Evolutionary conservation across 805 yeast genomes (phyloP), one percentile per base, ranked within the genome.

Genomic region (Jamesozyma gamospora): DNA sequence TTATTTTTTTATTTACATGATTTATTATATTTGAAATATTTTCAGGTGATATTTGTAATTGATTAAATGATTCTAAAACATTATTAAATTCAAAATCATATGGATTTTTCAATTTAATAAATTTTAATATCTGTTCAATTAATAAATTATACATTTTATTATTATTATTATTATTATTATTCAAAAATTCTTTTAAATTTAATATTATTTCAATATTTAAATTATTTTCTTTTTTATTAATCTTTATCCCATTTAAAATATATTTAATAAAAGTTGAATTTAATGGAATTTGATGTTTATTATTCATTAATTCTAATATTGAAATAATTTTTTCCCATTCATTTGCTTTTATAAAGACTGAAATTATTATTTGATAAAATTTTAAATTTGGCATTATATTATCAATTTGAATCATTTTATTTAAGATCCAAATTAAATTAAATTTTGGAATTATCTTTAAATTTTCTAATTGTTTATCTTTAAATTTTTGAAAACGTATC

Each of bases 241-340:
- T 19, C n/a, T 16, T 19, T 2, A 28, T 8, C 1, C 58, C 60
- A 24, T 40, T 46, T 35, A 50, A 39, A 11, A 55, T 42, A 26
- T 49, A 53, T 11, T 39, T 32, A 6, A 36, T 25, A 2, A 46
- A 19, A 8, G 41, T 35, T 1, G 28, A 31, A 4, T 39, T 40
- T 0, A 53, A 28, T 8, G 42, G 34, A 4, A 55, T 15, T 2
- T 50, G 50, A 36, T 46, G 50, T 3, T 42, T 19, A 21, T 48
- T 36, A 13, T 34, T 21, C 47, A 55, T 47, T 15, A 42, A 28
- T 11, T 40, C 36, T 13, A 58, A 34, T 1, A 55, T 27, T 7
- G 51, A 52, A 1, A 56, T 55, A 4, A 58, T 26, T 3, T 44
- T 46, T 9, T 41, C 33, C 59, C 59, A 58, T 32, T 55, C 53